Evolutionary conservation across 1,139 yeast genomes (phyloP), one percentile per base, ranked within the genome.

Genomic region (Pneumocystis sp.): DNA sequence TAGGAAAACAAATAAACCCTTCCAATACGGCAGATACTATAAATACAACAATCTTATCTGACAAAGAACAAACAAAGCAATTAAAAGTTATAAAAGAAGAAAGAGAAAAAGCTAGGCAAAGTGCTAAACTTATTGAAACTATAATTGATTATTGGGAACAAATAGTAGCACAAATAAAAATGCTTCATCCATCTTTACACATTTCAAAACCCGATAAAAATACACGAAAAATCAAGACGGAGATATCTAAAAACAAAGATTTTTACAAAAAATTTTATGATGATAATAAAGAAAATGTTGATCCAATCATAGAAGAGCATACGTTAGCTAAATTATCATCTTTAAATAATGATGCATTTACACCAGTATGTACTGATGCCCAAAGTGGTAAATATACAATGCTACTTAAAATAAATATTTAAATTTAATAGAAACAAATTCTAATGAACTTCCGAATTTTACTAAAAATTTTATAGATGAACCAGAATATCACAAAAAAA

Each of bases 1-100:
- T 65, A 19, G 66, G 66, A 8, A 39, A 56, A 35, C 61, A 45
- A 8, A 63, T n/a, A 25, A 63, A 57, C 5, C 19, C 61, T 6
- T 57, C 61, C 7, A 29, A 50, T 50, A 15, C 21, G 21, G 10
- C 57, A 50, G 34, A 50, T 29, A 50, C 21, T 34, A 50, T 50
- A 12, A 25, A 50, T 50, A 31, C 65, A 25, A 59, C 64, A 29
- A 61, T 63, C 7, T 56, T 57, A 10, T 62, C 63, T 8, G 63
- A 65, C 39, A 60, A 59, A 45, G 63, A 64, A 10, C 50, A 57
- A 17, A 34, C 59, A 42, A 57, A 59, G 17, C 65, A 61, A 15
- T 59, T 61, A 25, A 65, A 64, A 17, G 61, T 61, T 5, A 65
- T 65, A n/a, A 63, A 65, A 44, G 65, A 65, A 59, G 66, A 64